Evolutionary conservation across 83 land plant species (phyloP).

Genomic region (Picea engelmannii): DNA sequence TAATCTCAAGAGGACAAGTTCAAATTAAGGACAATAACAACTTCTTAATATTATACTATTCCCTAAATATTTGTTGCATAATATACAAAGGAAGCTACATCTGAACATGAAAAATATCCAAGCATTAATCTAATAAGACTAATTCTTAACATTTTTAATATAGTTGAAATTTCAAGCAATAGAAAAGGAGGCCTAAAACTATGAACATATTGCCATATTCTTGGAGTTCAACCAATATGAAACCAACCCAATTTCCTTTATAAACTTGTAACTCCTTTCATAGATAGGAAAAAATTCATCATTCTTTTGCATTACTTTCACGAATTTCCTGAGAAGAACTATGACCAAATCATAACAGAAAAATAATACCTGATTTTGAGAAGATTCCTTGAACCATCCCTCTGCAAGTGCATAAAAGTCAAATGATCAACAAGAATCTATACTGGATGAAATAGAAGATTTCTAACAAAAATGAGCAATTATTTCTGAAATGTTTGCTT

Average conservation of each 20-base stretch:
- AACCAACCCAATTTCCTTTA: not conserved
- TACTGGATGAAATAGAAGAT: not conserved
- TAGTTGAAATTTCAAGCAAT: not conserved
- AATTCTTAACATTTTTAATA: too few relatives aligned
- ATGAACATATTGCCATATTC: not conserved
- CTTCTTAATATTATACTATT: not conserved
- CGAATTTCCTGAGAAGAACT: not conserved
- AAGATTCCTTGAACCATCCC: constrained; percentile 13
- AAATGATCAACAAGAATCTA: not conserved
- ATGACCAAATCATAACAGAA: not conserved
- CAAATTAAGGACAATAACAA: not conserved
- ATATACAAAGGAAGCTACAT: not conserved
- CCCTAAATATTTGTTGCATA: not conserved
- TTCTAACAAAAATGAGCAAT: not conserved
- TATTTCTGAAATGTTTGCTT: not conserved
- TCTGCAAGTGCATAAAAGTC: constrained; percentile 8
- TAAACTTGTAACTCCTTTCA: not conserved
- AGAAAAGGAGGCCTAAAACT: not conserved
- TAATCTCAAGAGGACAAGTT: not conserved
- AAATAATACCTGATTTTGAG: constrained; percentile 5
- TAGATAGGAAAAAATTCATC: not conserved
- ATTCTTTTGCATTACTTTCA: constrained; percentile 4
- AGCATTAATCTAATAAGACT: too few relatives aligned
- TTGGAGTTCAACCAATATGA: not conserved
- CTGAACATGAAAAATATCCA: not conserved